phyloP scores from a whole-genome alignment of 257 asterid genomes.

The Osmanthus fragrans region DNA sequence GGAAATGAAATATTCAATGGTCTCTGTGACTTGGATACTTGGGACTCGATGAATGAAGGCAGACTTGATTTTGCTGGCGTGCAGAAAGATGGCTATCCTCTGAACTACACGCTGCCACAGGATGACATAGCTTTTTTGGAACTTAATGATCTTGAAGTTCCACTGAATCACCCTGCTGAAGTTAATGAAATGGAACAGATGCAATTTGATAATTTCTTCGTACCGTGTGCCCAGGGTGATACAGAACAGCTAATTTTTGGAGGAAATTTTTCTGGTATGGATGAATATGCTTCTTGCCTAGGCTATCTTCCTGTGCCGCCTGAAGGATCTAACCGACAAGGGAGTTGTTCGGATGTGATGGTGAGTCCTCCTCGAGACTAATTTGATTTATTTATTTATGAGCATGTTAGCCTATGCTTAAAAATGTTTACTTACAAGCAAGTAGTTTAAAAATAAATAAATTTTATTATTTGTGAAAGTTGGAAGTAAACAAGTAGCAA shows the following conservation, averaged over 20 bases:
- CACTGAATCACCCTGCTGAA: constrained; percentile 25
- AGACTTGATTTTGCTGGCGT: constrained; percentile 19
- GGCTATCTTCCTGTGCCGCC: constrained; percentile 8
- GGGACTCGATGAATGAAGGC: constrained; percentile 9
- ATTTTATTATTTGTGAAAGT: background rate
- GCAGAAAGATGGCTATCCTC: constrained; percentile 1
- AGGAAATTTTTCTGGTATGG: constrained; percentile 11
- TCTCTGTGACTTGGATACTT: constrained; percentile 13
- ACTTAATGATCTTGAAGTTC: constrained; percentile 34
- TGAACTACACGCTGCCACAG: background rate
- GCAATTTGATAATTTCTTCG: background rate
- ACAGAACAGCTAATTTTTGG: constrained; percentile 1
- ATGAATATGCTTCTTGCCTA: background rate
- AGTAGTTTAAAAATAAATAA: background rate
- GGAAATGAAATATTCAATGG: constrained; percentile 26
- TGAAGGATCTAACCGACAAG: constrained; percentile 5
- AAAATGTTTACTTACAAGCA: background rate
- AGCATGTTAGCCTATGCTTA: background rate
- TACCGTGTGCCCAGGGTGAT: background rate
- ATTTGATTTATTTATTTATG: background rate
- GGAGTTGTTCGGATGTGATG: constrained; percentile 1
- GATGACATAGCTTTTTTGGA: constrained; percentile 31
- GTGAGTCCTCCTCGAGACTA: background rate
- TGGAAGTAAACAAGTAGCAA: background rate
- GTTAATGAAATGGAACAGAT: constrained; percentile 10